Evolutionary conservation across 2,329 filamentous ascomycete species (phyloP).

Genomic region (Helotiales sp.): DNA sequence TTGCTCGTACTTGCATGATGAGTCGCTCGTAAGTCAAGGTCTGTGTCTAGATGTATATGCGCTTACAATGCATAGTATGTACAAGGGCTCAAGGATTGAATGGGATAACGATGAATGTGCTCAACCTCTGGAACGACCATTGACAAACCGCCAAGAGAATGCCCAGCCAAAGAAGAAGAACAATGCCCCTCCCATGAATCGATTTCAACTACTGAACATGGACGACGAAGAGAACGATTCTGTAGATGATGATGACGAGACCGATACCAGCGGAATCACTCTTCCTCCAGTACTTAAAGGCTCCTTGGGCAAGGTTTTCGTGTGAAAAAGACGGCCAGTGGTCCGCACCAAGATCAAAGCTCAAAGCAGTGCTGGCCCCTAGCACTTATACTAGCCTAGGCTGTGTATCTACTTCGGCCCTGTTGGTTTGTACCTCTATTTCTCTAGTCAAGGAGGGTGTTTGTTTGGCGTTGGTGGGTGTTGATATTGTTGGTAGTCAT

Average conservation of each 20-base stretch:
- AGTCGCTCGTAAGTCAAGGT: constrained; percentile 36
- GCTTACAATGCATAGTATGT: constrained; percentile 48
- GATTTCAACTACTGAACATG: constrained; percentile 60
- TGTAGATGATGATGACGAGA: constrained; percentile 23
- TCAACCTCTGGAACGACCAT: constrained; percentile 31
- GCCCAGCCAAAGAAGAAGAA: constrained; percentile 39
- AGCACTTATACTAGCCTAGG: not conserved
- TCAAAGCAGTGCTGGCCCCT: too few relatives aligned
- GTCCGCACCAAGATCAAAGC: too few relatives aligned
- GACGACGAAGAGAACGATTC: constrained; percentile 42
- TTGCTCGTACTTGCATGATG: constrained; percentile 78
- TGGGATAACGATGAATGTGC: constrained; percentile 75
- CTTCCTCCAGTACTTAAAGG: constrained; percentile 11
- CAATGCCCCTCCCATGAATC: constrained; percentile 50
- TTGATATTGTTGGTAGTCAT: constrained; percentile 20
- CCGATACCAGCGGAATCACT: constrained; percentile 16
- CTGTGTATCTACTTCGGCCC: not conserved
- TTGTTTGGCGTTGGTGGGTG: constrained; percentile 18
- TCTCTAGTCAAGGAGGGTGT: not conserved
- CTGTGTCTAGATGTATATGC: not conserved
- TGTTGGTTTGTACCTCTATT: not conserved
- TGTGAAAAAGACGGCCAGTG: too few relatives aligned
- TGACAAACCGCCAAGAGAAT: constrained; percentile 29
- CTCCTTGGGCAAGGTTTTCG: constrained; percentile 4
- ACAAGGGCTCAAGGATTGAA: constrained; percentile 69